Conservation (phyloP, 2,329 filamentous ascomycete species). For the Aspergillus fischeri region DNA sequence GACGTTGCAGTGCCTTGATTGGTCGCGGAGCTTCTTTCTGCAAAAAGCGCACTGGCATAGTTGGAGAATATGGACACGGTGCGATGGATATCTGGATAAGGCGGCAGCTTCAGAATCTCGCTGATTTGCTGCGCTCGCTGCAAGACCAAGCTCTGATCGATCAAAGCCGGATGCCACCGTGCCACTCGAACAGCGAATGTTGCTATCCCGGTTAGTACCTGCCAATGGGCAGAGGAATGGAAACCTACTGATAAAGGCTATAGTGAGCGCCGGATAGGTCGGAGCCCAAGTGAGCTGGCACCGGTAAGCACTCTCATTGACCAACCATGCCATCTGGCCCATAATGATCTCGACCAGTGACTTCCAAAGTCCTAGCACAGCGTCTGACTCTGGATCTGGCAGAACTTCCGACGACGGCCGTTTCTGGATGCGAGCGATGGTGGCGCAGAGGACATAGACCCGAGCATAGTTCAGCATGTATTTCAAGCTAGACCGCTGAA, state of each 20-base stretch:
- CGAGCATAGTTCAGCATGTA: conserved; percentile 32
- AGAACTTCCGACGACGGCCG: conserved; percentile 24
- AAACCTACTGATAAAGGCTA: conserved; percentile 35
- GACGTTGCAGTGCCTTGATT: neutral
- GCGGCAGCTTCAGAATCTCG: conserved; percentile 33
- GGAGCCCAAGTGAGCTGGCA: conserved; percentile 33
- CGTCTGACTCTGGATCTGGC: conserved; percentile 11
- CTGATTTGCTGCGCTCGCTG: conserved; percentile 30
- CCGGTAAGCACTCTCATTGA: conserved; percentile 29
- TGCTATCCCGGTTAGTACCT: conserved; percentile 18
- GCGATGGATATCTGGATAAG: conserved; percentile 36
- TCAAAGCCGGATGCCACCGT: conserved; percentile 31
- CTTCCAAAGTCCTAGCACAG: conserved; percentile 26
- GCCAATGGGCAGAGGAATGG: neutral
- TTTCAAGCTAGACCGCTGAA: conserved; percentile 33
- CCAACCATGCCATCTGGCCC: conserved; percentile 29
- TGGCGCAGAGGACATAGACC: conserved; percentile 30
- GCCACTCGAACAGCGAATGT: conserved; percentile 33
- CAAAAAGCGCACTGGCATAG: conserved; percentile 31
- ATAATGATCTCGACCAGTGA: conserved; percentile 30
- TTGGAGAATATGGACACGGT: conserved; percentile 36
- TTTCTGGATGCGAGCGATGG: conserved; percentile 32
- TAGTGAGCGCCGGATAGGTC: conserved; percentile 32
- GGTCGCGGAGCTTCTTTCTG: conserved; percentile 19
- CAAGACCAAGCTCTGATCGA: conserved; percentile 27